Conservation (phyloP, 352 stramenopile genomes). For the Phytopythium litorale region DNA sequence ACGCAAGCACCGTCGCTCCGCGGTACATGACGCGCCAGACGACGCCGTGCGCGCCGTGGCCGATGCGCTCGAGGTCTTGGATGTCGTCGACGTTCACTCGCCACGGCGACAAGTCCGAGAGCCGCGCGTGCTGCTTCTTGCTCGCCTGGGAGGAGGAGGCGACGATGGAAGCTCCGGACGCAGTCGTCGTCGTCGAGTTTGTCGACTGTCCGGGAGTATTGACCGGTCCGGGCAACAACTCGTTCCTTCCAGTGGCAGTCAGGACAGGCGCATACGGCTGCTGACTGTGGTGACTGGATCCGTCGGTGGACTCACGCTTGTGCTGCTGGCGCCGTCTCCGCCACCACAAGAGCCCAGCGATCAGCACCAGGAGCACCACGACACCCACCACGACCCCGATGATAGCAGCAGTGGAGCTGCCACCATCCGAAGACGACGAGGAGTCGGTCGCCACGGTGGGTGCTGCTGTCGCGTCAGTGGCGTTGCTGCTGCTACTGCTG, state of each 20-base stretch:
- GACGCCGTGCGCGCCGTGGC: conserved; percentile 37
- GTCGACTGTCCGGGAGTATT: neutral
- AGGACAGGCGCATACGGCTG: neutral
- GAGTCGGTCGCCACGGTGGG: neutral
- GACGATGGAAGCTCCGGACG: neutral
- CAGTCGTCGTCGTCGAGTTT: neutral
- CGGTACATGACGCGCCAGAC: conserved; percentile 51
- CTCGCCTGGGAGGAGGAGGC: neutral
- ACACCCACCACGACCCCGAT: neutral
- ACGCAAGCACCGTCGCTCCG: conserved; percentile 30
- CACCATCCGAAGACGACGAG: neutral
- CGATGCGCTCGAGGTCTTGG: conserved; percentile 42
- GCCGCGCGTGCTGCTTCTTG: neutral
- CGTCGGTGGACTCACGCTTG: too few relatives aligned
- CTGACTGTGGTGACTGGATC: too few relatives aligned
- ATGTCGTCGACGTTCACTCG: conserved; percentile 17
- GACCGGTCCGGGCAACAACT: too few relatives aligned
- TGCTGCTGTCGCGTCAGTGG: too few relatives aligned
- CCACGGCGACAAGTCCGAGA: neutral
- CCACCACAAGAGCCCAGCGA: neutral
- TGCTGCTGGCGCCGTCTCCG: neutral
- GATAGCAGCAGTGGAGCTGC: neutral
- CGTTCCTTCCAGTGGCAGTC: neutral
- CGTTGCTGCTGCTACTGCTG: too few relatives aligned
- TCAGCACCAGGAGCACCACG: neutral